These are phyloP conservation scores for Prunus yedoensis DNA, from an alignment of 331 rosid genomes.

Conservation along the genomic window DNA sequence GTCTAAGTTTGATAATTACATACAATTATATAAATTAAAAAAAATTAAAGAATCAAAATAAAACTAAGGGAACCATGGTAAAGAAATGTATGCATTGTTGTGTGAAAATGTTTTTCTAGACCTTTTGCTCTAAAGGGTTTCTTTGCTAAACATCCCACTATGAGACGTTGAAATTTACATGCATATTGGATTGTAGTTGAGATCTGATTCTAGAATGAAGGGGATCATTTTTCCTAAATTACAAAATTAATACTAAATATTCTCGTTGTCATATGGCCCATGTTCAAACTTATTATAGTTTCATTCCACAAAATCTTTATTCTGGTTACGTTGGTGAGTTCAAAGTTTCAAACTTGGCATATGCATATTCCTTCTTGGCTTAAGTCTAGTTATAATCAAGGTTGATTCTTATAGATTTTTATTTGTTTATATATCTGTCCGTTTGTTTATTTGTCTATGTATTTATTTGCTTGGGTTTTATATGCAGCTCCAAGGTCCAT, in stretches of 20 bases:
- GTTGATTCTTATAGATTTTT: neutral
- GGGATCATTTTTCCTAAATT: neutral
- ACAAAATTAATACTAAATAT: too few relatives aligned
- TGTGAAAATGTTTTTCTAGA: too few relatives aligned
- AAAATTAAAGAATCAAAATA: too few relatives aligned
- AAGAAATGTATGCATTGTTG: too few relatives aligned
- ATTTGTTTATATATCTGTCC: neutral
- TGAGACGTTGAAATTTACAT: too few relatives aligned
- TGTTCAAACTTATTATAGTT: neutral
- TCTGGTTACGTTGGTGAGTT: neutral
- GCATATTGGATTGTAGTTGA: neutral
- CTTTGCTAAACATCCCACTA: neutral
- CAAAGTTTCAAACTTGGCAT: neutral
- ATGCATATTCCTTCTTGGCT: neutral
- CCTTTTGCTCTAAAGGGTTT: neutral
- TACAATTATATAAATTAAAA: too few relatives aligned
- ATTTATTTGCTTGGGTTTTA: neutral
- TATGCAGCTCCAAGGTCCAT: slow-evolving; percentile 80
- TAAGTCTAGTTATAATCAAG: neutral
- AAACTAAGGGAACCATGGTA: too few relatives aligned
- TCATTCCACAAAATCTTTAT: neutral
- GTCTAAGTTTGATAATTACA: too few relatives aligned
- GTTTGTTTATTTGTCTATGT: neutral
- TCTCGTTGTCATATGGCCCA: neutral
- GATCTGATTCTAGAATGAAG: neutral